Percentiles rank a stretch among this genome's conserved stretches.
phyloP scores from a whole-genome alignment of 495 filamentous ascomycete genomes.

The Choiromyces venosus region DNA sequence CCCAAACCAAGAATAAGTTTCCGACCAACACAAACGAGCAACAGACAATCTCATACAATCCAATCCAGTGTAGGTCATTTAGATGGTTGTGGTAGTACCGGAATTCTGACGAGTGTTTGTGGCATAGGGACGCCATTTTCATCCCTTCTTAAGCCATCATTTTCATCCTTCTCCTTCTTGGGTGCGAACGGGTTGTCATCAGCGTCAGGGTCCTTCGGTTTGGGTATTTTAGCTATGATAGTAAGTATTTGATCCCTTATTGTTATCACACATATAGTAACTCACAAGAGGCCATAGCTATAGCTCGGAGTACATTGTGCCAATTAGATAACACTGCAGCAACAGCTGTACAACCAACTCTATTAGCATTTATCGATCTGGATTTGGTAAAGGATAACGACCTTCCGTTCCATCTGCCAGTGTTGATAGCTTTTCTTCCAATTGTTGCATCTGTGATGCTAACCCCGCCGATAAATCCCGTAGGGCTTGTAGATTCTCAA shows the following conservation, averaged over 20 bases:
- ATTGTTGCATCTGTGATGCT: slow-evolving; percentile 81
- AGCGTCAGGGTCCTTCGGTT: slow-evolving; percentile 50
- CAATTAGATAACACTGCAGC: slow-evolving; percentile 89
- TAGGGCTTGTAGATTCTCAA: slow-evolving; percentile 80
- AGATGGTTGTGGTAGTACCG: slow-evolving; percentile 39
- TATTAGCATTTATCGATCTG: slow-evolving; percentile 19
- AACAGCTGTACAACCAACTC: slow-evolving; percentile 57
- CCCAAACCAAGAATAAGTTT: background rate
- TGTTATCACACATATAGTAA: slow-evolving; percentile 3
- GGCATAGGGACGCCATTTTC: slow-evolving; percentile 56
- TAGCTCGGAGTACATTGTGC: slow-evolving; percentile 89
- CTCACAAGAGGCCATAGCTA: slow-evolving; percentile 92
- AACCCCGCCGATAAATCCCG: slow-evolving; percentile 81
- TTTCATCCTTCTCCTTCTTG: slow-evolving; percentile 42
- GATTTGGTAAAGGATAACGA: slow-evolving; percentile 39
- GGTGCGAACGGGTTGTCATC: slow-evolving; percentile 38
- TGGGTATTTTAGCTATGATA: slow-evolving; percentile 54
- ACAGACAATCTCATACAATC: background rate
- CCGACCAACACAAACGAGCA: background rate
- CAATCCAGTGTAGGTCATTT: slow-evolving; percentile 12
- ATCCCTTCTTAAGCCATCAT: slow-evolving; percentile 42
- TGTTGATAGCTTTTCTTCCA: slow-evolving; percentile 82
- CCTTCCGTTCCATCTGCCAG: slow-evolving; percentile 91
- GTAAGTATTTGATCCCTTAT: slow-evolving; percentile 12
- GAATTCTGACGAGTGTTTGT: slow-evolving; percentile 75